phyloP scores from a whole-genome alignment of 306 rosid genomes.

The Fagus sylvatica region DNA sequence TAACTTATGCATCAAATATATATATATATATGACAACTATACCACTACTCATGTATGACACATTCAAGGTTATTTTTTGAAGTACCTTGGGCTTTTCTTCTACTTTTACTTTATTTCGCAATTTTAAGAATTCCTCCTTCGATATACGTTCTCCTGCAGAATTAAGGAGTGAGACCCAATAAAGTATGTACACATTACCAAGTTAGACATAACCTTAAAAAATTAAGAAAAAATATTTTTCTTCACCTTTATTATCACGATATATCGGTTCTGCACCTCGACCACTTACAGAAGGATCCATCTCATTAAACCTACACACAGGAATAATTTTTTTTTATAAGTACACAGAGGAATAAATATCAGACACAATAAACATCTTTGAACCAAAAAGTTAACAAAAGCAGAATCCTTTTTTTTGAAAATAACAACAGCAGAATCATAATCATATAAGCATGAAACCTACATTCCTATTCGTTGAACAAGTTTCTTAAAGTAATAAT shows the following conservation, averaged over 20 bases:
- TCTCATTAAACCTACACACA: conserved; percentile 65
- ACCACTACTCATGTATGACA: background rate
- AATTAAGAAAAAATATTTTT: conserved; percentile 15
- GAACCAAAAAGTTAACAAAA: background rate
- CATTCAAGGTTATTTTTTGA: background rate
- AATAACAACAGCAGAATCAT: background rate
- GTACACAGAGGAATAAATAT: background rate
- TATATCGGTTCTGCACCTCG: conserved; percentile 68
- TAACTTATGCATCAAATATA: too few species aligned
- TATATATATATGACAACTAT: background rate
- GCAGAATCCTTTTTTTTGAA: too few species aligned
- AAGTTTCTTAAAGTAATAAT: background rate
- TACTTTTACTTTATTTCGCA: conserved; percentile 64
- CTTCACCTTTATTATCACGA: conserved; percentile 85
- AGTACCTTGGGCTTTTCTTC: conserved; percentile 89
- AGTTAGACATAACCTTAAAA: conserved; percentile 4
- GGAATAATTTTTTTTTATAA: background rate
- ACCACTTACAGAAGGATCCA: conserved; percentile 76
- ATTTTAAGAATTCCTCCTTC: conserved; percentile 73
- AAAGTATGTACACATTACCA: conserved; percentile 6
- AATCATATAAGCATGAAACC: background rate
- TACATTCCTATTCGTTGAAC: background rate
- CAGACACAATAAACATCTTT: background rate
- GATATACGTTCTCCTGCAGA: conserved; percentile 64
- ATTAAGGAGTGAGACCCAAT: conserved; percentile 8